These are phyloP conservation scores for Abortiporus biennis DNA, from an alignment of 1,284 basidiomycete species.

Conservation along the genomic window DNA sequence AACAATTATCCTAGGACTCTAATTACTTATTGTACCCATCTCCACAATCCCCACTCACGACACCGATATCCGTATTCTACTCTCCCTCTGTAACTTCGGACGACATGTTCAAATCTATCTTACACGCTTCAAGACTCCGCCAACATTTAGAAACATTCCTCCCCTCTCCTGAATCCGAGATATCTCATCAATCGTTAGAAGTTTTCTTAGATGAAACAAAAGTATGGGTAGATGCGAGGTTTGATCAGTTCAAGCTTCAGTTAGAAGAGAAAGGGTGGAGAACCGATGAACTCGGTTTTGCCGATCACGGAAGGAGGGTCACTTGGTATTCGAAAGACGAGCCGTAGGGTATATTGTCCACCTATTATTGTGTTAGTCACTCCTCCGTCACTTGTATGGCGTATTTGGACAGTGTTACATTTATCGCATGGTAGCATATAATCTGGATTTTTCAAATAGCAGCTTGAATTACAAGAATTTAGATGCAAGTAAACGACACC, in stretches of 20 bases:
- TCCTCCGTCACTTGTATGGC: too few species aligned
- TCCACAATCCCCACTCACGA: constrained; percentile 8
- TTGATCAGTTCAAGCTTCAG: constrained; percentile 16
- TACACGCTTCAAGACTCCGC: constrained; percentile 22
- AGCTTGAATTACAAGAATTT: too few species aligned
- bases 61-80: constrained; percentile 19
- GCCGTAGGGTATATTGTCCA: too few species aligned
- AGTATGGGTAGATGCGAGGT: constrained; percentile 14
- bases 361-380: too few species aligned
- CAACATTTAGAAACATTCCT: constrained; percentile 1
- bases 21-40: constrained; percentile 23
- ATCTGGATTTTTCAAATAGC: too few species aligned
- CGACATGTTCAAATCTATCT: constrained; percentile 22
- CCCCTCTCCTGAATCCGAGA: not conserved
- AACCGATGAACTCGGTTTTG: constrained; percentile 24
- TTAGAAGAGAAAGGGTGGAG: constrained; percentile 22
- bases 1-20: constrained; percentile 15
- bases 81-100: constrained; percentile 21
- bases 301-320: constrained; percentile 23
- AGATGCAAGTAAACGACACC: too few species aligned
- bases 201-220: constrained; percentile 13
- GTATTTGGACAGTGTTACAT: too few species aligned
- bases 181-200: constrained; percentile 5
- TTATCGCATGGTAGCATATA: too few species aligned
- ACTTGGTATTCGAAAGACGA: too few species aligned